Conservation (phyloP, 2,329 filamentous ascomycete genomes). For the Alternaria alternata region DNA sequence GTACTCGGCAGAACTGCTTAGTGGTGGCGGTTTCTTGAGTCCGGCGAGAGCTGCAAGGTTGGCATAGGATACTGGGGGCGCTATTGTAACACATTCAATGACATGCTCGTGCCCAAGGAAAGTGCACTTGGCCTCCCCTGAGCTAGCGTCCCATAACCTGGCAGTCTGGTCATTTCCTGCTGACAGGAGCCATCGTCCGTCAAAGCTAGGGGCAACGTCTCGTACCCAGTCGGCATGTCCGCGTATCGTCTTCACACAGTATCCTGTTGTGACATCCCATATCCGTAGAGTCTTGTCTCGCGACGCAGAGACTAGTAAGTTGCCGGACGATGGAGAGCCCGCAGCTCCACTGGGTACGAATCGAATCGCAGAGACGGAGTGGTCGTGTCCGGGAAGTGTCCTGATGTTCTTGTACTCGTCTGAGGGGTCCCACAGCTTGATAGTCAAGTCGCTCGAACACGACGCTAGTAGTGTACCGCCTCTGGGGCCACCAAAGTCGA, state of each 20-base stretch:
- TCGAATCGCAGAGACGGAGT: conserved; percentile 86
- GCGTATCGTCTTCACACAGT: conserved; percentile 87
- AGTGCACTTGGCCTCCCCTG: conserved; percentile 77
- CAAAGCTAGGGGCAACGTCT: conserved; percentile 80
- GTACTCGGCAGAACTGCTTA: conserved; percentile 81
- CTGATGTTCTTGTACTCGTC: conserved; percentile 96
- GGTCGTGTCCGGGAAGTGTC: conserved; percentile 89
- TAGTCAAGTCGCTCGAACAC: conserved; percentile 88
- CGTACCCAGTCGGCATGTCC: conserved; percentile 93
- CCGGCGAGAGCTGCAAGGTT: conserved; percentile 80
- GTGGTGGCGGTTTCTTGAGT: conserved; percentile 79
- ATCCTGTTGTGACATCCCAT: conserved; percentile 94
- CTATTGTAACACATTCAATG: conserved; percentile 86
- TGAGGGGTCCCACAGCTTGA: conserved; percentile 92
- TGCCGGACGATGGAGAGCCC: conserved; percentile 79
- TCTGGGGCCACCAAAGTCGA: conserved; percentile 88
- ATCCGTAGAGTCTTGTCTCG: conserved; percentile 85
- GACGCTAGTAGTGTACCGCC: conserved; percentile 81
- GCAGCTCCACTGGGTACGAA: conserved; percentile 87
- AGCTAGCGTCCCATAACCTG: conserved; percentile 83
- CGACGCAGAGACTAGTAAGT: conserved; percentile 85
- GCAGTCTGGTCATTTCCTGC: conserved; percentile 83
- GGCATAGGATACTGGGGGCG: conserved; percentile 79
- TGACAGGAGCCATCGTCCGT: conserved; percentile 84
- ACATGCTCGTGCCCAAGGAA: conserved; percentile 87